Percentiles rank a stretch among this genome's conserved stretches.
phyloP scores from a whole-genome alignment of 2,329 filamentous ascomycete genomes.

The Aspergillus clavatus region DNA sequence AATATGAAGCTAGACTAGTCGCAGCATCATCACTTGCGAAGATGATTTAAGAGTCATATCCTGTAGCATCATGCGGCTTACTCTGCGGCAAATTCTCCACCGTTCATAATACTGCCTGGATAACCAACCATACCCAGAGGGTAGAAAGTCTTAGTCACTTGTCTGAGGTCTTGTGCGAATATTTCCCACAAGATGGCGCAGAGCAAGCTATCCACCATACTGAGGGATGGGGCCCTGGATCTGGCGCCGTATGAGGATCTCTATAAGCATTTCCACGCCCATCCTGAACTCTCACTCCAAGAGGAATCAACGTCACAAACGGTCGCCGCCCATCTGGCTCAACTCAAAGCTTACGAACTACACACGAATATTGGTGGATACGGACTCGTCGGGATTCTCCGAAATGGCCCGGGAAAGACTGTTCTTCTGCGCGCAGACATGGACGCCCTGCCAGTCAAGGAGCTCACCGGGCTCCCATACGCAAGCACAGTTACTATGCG shows the following conservation, averaged over 20 bases:
- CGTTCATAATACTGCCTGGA: no score
- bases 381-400: constrained; percentile 41
- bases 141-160: no score
- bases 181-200: constrained; percentile 22
- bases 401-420: constrained; percentile 41
- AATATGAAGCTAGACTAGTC: no score
- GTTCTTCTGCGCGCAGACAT: constrained; percentile 48
- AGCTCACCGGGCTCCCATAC: constrained; percentile 47
- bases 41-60: no score
- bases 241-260: constrained; percentile 47
- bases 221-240: constrained; percentile 22
- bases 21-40: no score
- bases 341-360: constrained; percentile 32
- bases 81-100: no score
- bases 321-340: constrained; percentile 41
- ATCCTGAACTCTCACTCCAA: constrained; percentile 57
- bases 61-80: no score
- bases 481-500: constrained; percentile 43
- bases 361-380: constrained; percentile 44
- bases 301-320: constrained; percentile 51
- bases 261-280: constrained; percentile 56
- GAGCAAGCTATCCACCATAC: constrained; percentile 18
- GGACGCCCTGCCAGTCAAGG: constrained; percentile 47
- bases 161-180: no score
- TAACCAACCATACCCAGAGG: no score